Evolutionary conservation across 352 stramenopile species (phyloP).

Genomic region (Pythium aphanidermatum): DNA sequence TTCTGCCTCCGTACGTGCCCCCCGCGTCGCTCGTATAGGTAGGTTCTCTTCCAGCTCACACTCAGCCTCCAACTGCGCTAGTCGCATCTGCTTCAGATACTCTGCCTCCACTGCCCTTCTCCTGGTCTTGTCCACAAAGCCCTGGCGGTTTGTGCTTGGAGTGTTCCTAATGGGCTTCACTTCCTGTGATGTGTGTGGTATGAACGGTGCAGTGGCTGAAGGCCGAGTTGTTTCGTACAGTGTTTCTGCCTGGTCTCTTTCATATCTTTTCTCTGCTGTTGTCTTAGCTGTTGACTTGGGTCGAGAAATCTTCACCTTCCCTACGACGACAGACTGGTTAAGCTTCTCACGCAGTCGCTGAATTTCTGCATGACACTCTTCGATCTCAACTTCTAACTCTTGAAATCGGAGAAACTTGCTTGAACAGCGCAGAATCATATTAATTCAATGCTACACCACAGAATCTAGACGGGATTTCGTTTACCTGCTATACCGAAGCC

Average conservation of each 20-base stretch:
- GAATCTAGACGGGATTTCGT: background rate
- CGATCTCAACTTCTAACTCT: slow-evolving; percentile 53
- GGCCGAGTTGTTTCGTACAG: too few relatives aligned
- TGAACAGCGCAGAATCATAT: too few relatives aligned
- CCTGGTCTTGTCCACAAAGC: slow-evolving; percentile 53
- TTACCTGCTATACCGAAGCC: slow-evolving; percentile 50
- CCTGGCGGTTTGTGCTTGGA: slow-evolving; percentile 20
- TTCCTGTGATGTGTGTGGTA: slow-evolving; percentile 3
- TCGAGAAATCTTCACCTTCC: slow-evolving; percentile 40
- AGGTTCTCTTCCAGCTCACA: slow-evolving; percentile 75
- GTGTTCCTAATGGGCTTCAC: background rate
- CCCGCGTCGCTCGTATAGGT: slow-evolving; percentile 43
- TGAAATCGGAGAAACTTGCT: slow-evolving; percentile 70
- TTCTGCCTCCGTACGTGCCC: slow-evolving; percentile 22
- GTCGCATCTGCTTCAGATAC: slow-evolving; percentile 60
- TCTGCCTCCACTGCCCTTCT: slow-evolving; percentile 47
- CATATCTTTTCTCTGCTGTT: background rate
- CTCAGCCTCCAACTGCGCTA: slow-evolving; percentile 60
- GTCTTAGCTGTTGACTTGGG: background rate
- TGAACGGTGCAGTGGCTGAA: too few relatives aligned
- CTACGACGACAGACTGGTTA: slow-evolving; percentile 24
- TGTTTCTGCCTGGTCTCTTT: too few relatives aligned
- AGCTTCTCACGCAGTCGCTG: slow-evolving; percentile 32
- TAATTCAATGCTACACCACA: background rate
- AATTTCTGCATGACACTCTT: slow-evolving; percentile 54